These are phyloP conservation scores for Chytriomyces hyalinus DNA, from an alignment of 192 early-diverging fungal genomes.

Conservation along the genomic window DNA sequence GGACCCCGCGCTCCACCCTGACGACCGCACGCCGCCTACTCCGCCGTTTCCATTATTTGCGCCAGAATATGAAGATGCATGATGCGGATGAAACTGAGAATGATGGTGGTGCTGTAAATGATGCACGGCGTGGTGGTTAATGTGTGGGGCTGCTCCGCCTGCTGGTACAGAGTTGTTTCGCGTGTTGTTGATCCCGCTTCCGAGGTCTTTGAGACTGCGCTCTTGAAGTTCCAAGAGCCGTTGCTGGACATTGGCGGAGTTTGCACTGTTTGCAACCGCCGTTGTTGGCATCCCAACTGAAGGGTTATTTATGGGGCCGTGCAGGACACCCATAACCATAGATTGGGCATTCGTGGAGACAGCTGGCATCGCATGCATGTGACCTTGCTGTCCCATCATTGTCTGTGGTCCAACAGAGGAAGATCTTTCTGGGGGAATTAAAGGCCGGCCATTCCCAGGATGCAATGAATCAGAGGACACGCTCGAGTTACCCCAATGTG, in stretches of 20 bases:
- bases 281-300: neutral
- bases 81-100: conserved; percentile 25
- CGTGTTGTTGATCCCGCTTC: conserved; percentile 1
- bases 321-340: neutral
- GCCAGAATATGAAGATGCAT: conserved; percentile 18
- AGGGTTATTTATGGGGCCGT: conserved; percentile 14
- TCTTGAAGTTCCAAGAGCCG: conserved; percentile 16
- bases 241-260: neutral
- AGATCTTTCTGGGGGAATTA: neutral
- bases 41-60: neutral
- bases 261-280: conserved; percentile 3
- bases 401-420: neutral
- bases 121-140: conserved; percentile 28
- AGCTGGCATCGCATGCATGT: too few relatives aligned
- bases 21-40: neutral
- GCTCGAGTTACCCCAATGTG: conserved; percentile 1
- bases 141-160: conserved; percentile 14
- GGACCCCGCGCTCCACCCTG: neutral
- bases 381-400: too few relatives aligned
- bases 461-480: conserved; percentile 11
- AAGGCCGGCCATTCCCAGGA: neutral
- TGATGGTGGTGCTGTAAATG: conserved; percentile 1
- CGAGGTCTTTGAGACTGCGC: conserved; percentile 26
- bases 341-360: too few relatives aligned
- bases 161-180: neutral